Evolutionary conservation across 208 protist genomes (phyloP).

Genomic region (Naegleria lovaniensis): DNA sequence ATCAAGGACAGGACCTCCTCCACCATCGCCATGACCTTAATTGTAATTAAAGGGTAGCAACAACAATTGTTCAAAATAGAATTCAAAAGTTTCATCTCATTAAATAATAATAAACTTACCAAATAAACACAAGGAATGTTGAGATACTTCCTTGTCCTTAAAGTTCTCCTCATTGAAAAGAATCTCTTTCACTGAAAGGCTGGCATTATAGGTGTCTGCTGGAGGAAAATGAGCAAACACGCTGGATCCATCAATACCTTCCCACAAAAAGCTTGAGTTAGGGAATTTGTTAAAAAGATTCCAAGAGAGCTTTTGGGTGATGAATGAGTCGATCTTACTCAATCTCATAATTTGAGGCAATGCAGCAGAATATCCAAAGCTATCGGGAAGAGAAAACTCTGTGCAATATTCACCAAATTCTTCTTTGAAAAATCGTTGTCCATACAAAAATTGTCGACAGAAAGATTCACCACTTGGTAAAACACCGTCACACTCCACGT

Average conservation of each 20-base stretch:
- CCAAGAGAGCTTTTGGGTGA: constrained; percentile 40
- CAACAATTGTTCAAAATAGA: no score
- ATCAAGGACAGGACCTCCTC: constrained; percentile 36
- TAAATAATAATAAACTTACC: constrained; percentile 45
- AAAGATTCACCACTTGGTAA: constrained; percentile 53
- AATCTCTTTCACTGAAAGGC: constrained; percentile 44
- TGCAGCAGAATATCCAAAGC: constrained; percentile 47
- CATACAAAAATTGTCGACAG: constrained; percentile 53
- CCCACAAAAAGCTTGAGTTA: constrained; percentile 50
- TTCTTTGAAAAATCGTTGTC: constrained; percentile 53
- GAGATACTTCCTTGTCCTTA: constrained; percentile 39
- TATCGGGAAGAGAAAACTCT: constrained; percentile 51
- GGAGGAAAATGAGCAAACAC: constrained; percentile 59
- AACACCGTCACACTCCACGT: constrained; percentile 60
- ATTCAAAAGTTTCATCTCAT: not conserved
- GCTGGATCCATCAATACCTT: constrained; percentile 41
- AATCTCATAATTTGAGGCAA: constrained; percentile 51
- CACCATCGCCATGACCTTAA: not conserved
- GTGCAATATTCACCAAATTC: constrained; percentile 48
- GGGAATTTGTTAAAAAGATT: constrained; percentile 57
- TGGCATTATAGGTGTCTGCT: constrained; percentile 49
- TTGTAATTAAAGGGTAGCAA: no score
- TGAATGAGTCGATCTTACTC: constrained; percentile 38
- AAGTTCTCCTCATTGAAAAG: constrained; percentile 40
- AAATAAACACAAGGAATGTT: constrained; percentile 41